phyloP scores from a whole-genome alignment of 306 rosid species.

The Castanea crenata region DNA sequence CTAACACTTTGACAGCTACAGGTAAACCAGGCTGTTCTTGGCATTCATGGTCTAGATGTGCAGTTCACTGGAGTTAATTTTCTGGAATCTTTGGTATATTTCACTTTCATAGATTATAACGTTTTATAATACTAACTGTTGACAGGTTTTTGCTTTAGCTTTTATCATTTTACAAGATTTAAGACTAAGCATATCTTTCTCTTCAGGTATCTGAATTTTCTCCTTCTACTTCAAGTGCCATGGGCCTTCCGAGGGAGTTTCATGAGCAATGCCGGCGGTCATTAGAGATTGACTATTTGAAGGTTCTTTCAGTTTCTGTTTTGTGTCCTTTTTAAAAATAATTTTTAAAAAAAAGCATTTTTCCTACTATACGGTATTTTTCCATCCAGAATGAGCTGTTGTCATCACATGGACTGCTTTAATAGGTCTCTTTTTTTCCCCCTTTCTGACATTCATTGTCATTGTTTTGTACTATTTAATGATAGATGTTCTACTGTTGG shows the following conservation, averaged over 20 bases:
- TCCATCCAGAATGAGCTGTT: slow-evolving; percentile 10
- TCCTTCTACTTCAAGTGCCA: slow-evolving; percentile 88
- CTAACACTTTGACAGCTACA: slow-evolving; percentile 42
- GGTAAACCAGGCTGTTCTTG: slow-evolving; percentile 84
- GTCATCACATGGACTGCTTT: slow-evolving; percentile 6
- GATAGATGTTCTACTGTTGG: slow-evolving; percentile 77
- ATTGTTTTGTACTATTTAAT: neutral
- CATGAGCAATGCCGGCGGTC: slow-evolving; percentile 92
- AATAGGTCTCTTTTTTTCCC: slow-evolving; percentile 5
- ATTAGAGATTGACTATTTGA: slow-evolving; percentile 67
- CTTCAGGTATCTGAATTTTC: slow-evolving; percentile 91
- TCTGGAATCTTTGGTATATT: slow-evolving; percentile 75
- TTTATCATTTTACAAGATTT: slow-evolving; percentile 22
- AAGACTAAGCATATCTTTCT: slow-evolving; percentile 14
- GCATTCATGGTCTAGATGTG: slow-evolving; percentile 74
- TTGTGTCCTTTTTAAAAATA: neutral
- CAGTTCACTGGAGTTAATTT: slow-evolving; percentile 84
- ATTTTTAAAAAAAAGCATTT: neutral
- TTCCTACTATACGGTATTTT: slow-evolving; percentile 16
- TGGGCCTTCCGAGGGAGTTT: slow-evolving; percentile 98
- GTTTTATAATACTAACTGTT: slow-evolving; percentile 4
- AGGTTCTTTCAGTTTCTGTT: slow-evolving; percentile 53
- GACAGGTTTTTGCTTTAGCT: slow-evolving; percentile 17
- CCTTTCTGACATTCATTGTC: slow-evolving; percentile 1
- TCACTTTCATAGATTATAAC: slow-evolving; percentile 16